A percentile compares a stretch with the other conserved stretches of the same genome.
Conservation (phyloP, 148 eudicot genomes). For the Rhododendron ovatum region DNA sequence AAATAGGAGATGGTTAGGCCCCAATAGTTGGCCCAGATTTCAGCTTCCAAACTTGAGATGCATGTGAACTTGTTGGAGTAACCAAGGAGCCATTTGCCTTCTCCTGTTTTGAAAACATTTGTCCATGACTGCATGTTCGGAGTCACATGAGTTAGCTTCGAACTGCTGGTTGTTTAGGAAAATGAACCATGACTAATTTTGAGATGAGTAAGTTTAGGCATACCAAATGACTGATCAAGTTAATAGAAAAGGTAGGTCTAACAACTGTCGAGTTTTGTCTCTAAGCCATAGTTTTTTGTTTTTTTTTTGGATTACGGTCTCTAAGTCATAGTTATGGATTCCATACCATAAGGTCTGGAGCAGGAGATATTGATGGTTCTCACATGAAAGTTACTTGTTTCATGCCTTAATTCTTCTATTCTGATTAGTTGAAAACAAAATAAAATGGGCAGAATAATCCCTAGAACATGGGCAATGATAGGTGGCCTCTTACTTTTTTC, state of each 20-base stretch:
- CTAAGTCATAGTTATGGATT: neutral
- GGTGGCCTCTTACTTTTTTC: neutral
- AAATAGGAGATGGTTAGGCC: too few species aligned
- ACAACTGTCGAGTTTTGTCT: neutral
- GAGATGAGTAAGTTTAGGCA: neutral
- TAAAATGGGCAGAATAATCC: neutral
- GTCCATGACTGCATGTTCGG: neutral
- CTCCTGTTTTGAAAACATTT: too few species aligned
- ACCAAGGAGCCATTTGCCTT: too few species aligned
- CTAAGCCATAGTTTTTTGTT: neutral
- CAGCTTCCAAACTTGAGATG: too few species aligned
- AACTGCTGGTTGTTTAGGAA: neutral
- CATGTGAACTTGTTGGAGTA: too few species aligned
- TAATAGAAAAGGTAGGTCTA: neutral
- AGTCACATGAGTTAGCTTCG: neutral
- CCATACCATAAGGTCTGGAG: slow-evolving; percentile 1
- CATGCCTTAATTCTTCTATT: neutral
- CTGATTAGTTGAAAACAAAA: neutral
- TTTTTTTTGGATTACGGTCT: neutral
- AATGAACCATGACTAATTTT: neutral
- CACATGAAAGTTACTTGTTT: neutral
- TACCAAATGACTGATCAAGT: neutral
- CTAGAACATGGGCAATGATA: neutral
- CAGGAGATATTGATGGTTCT: neutral
- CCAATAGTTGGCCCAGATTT: too few species aligned